phyloP scores from a whole-genome alignment of 768 basidiomycete genomes.

The Mycena indigotica region DNA sequence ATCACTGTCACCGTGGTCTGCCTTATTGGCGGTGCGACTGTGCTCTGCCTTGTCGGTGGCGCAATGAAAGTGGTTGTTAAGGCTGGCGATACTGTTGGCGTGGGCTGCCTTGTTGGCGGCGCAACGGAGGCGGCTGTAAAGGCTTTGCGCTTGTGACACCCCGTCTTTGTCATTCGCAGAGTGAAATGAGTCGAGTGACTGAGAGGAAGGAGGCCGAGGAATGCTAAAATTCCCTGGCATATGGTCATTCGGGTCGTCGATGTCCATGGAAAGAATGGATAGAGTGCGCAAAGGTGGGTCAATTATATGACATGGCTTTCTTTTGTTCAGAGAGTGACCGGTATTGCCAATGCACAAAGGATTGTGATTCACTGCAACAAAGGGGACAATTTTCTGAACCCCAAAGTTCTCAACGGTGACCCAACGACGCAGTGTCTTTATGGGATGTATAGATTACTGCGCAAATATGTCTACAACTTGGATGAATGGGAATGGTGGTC shows the following conservation, averaged over 20 bases:
- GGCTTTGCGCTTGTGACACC: no score
- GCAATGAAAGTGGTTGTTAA: not conserved
- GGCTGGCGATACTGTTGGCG: not conserved
- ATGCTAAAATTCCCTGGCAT: not conserved
- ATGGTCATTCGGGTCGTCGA: not conserved
- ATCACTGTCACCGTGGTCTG: not conserved
- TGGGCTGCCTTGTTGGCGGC: not conserved
- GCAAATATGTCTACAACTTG: no score
- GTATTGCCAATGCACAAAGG: not conserved
- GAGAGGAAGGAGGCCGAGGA: not conserved
- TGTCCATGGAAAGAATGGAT: not conserved
- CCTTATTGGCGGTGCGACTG: not conserved
- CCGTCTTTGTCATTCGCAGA: no score
- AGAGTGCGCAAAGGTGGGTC: not conserved
- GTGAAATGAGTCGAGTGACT: not conserved
- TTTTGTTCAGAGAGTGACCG: not conserved
- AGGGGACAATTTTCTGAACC: not conserved
- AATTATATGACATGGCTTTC: not conserved
- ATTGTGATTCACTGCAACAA: not conserved
- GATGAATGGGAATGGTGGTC: not conserved
- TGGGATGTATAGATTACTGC: no score
- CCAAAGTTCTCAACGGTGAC: no score
- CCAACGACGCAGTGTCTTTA: no score
- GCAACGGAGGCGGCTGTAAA: not conserved
- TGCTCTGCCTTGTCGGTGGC: not conserved